Base-by-base conservation (phyloP, 495 filamentous ascomycete genomes). In the Podospora conica region DNA sequence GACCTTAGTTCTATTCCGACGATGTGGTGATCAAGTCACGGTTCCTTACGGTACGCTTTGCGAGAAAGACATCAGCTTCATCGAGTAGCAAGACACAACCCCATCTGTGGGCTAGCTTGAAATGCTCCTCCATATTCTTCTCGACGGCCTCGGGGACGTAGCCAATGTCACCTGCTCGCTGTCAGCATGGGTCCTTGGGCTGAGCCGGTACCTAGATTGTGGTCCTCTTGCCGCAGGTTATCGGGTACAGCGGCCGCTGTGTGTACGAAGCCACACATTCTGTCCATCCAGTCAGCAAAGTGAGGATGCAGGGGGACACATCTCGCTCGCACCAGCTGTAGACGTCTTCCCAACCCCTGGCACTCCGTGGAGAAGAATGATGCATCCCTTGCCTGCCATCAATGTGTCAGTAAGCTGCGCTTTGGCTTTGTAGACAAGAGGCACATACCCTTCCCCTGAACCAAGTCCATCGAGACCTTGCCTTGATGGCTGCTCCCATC, bases 1-100 rank as follows among this genome's bases (percentile, higher is more conserved):
- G 1, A 23, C 7, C 3, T n/a, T 18, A 40, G 25, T 15, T 9
- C 22, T 20, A 23, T 5, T 7, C 11, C 9, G 9, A 21, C 1
- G 23, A 27, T 5, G 18, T 28, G 11, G 20, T 0, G 29, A n/a
- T 3, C 8, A 1, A 21, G 60, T n/a, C n/a, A n/a, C n/a, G n/a
- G n/a, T 57, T 11, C 11, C 68, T n/a, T 58, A 70, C 68, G 31
- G 66, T 66, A 1, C 85, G 75, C 64, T 79, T 69, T n/a, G 79
- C 76, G 0, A 88, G 74, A 64, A 87, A 88, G 1, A 87, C 77
- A 58, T 87, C 85, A 1, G 81, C 83, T 72, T 88, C 84, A 63
- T 87, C 85, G 0, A 87, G 70, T 0, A 88, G 75, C 5, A 87
- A 68, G 0, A 88, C 78, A 31, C 76, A 81, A 3, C 75, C 75